Percentiles rank a stretch among this genome's conserved stretches.
These are phyloP conservation scores for Ustanciosporium gigantosporum DNA, from an alignment of 1,284 basidiomycete genomes.

Conservation along the genomic window DNA sequence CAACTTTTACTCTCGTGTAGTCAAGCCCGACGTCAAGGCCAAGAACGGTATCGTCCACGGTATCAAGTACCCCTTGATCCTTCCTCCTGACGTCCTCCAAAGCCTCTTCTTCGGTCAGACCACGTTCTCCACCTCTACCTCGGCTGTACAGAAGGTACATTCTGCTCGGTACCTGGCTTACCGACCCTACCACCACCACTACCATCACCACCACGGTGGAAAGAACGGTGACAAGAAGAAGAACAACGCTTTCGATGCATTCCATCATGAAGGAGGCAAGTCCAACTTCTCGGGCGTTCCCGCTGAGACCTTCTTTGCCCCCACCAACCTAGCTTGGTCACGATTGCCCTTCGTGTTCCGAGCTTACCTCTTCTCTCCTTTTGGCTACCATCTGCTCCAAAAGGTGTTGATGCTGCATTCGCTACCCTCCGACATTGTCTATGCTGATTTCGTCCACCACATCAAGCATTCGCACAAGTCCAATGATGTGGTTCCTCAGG, in stretches of 20 bases:
- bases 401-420: constrained; percentile 73
- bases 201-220: constrained; percentile 63
- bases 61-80: constrained; percentile 69
- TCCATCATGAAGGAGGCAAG: neutral
- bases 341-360: constrained; percentile 68
- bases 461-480: constrained; percentile 13
- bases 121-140: constrained; percentile 67
- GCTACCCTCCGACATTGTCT: constrained; percentile 68
- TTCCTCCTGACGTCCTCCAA: constrained; percentile 70
- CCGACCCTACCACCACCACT: constrained; percentile 66
- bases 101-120: constrained; percentile 67
- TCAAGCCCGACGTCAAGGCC: constrained; percentile 62
- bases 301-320: constrained; percentile 70
- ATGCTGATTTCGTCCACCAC: constrained; percentile 66
- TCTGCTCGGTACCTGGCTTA: constrained; percentile 19
- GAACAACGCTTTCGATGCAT: neutral
- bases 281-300: constrained; percentile 63
- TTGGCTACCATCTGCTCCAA: constrained; percentile 67
- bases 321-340: constrained; percentile 70
- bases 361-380: constrained; percentile 72
- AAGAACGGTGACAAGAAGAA: constrained; percentile 35
- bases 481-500: neutral
- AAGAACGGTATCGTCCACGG: constrained; percentile 72
- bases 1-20: constrained; percentile 68
- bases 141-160: constrained; percentile 19